A percentile compares a stretch with the other conserved stretches of the same genome.
Conservation (phyloP, 352 stramenopile genomes). For the Globisporangium megalacanthum region DNA sequence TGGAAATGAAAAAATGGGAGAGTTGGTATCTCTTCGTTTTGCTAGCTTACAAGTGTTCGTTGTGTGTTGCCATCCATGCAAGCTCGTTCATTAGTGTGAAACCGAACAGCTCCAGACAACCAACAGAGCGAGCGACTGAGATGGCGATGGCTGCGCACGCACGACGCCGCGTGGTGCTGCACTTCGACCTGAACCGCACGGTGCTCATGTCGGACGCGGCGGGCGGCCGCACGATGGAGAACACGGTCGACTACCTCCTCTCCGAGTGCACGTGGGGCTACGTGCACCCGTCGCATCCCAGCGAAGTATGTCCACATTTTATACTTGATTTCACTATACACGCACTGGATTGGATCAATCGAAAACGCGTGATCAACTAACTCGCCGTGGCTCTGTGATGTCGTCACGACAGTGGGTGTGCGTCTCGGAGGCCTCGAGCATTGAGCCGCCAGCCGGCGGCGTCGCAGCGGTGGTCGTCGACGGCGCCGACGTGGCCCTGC, state of each 20-base stretch:
- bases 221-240: slow-evolving; percentile 81
- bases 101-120: no score
- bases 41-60: no score
- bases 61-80: no score
- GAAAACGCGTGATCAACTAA: no score
- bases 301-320: slow-evolving; percentile 21
- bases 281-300: slow-evolving; percentile 22
- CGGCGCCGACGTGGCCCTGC: background rate
- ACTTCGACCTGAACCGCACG: slow-evolving; percentile 88
- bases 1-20: no score
- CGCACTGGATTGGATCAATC: no score
- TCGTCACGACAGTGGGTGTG: slow-evolving; percentile 38
- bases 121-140: background rate
- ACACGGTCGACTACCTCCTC: slow-evolving; percentile 84
- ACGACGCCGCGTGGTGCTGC: slow-evolving; percentile 59
- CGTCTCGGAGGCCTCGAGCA: slow-evolving; percentile 46
- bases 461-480: slow-evolving; percentile 7
- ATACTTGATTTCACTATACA: no score
- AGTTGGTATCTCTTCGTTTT: no score
- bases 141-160: slow-evolving; percentile 7
- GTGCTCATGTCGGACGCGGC: slow-evolving; percentile 88
- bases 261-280: slow-evolving; percentile 79
- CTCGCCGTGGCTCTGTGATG: background rate
- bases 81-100: no score
- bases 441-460: slow-evolving; percentile 24